Evolutionary conservation across 208 protist genomes (phyloP).

Genomic region (Trichomonas tenax): DNA sequence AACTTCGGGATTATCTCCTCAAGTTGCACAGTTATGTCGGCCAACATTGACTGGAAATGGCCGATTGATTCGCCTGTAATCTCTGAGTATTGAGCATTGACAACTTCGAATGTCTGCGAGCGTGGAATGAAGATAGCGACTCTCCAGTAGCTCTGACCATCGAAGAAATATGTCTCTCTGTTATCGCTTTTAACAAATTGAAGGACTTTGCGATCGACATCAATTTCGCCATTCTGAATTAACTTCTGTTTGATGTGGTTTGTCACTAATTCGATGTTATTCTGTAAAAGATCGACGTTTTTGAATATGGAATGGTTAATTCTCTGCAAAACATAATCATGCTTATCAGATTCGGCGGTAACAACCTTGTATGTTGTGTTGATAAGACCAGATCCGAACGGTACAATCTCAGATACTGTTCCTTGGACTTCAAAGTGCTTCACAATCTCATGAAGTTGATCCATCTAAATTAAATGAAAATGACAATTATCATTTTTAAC

Average conservation of each 20-base stretch:
- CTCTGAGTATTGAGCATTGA: not conserved
- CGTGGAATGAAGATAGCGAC: not conserved
- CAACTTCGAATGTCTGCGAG: not conserved
- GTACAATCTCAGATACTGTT: not conserved
- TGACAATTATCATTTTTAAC: no score
- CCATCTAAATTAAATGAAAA: no score
- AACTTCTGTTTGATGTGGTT: not conserved
- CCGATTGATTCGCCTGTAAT: not conserved
- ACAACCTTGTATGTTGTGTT: not conserved
- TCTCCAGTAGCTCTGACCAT: not conserved
- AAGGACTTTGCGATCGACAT: not conserved
- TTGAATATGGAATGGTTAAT: not conserved
- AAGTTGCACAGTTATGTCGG: not conserved
- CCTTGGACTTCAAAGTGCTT: not conserved
- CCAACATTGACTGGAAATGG: not conserved
- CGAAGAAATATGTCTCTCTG: not conserved
- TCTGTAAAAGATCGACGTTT: not conserved
- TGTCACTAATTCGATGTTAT: not conserved
- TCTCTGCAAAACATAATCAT: not conserved
- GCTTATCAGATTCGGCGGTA: not conserved
- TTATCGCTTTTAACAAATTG: not conserved
- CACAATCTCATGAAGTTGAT: not conserved
- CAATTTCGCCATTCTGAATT: not conserved
- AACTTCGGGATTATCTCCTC: not conserved
- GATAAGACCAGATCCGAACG: not conserved